Evolutionary conservation across 2,329 filamentous ascomycete genomes (phyloP), one percentile per base, ranked within the genome.

Genomic region (Aspergillus brasiliensis): DNA sequence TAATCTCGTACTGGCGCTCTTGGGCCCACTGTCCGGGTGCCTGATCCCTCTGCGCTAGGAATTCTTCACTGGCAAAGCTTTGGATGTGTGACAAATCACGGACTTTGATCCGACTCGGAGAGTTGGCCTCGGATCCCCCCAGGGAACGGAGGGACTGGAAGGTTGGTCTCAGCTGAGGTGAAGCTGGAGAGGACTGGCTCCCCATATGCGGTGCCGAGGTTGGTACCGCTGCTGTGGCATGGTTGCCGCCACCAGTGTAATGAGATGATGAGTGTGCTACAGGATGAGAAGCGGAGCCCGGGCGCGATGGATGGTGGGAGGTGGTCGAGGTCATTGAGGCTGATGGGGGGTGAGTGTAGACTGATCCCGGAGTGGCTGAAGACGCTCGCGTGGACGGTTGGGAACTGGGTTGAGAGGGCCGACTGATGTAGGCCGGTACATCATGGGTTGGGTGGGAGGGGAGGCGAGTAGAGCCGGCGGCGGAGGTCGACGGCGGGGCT

Each of bases 1-100:
- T 97, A 69, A 99, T 97, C 77, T 98, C 95, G 75, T 97, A 99
- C 73, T 88, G 85, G 57, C 84, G 83, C 61, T 86, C 84, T 56
- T 82, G 80, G 31, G 76, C 70, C 63, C 79, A 79, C 67, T 78
- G 73, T 34, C 77, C 72, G 46, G 79, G 75, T 63, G 79, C 61
- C 42, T 67, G 76, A 40, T 77, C 77, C 48, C 76, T 71, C 42
- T 78, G 83, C 74, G 76, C 87, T 72, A 89, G 82, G 60, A 88
- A 80, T 65, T 97, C 91, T 64, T 94, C 89, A 64, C 84, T 88
- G 25, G 92, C 92, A 64, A 99, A 89, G 72, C 86, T 92, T 73
- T 95, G 91, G 62, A 99, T 94, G 72, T 99, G 95, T 44, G 89
- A 90, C 52, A 99, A 82, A 75, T 97, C 92, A 70, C 91, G 90